Evolutionary conservation across 257 asterid genomes (phyloP).

Genomic region (Solanum sitiens): DNA sequence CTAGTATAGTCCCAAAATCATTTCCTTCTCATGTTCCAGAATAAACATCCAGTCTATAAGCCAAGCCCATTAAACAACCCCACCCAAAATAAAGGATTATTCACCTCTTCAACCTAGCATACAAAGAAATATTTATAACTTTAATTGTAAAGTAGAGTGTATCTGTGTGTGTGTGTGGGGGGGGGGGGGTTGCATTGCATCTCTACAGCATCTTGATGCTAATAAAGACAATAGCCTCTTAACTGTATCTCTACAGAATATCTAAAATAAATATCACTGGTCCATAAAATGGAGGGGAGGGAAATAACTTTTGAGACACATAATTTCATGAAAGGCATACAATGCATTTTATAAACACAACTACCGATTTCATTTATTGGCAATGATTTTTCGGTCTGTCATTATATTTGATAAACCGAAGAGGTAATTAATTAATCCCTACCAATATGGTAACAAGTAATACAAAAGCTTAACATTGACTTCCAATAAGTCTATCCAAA

Average conservation of each 20-base stretch:
- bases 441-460: background rate
- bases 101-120: background rate
- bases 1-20: background rate
- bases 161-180: background rate
- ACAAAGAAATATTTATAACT: background rate
- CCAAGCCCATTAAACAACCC: background rate
- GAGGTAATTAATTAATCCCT: background rate
- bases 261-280: background rate
- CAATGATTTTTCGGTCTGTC: background rate
- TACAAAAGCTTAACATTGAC: background rate
- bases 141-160: background rate
- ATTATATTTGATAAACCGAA: background rate
- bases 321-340: background rate
- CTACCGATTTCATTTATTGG: background rate
- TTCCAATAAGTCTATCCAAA: background rate
- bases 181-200: background rate
- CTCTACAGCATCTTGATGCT: background rate
- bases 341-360: background rate
- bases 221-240: background rate
- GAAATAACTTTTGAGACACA: background rate
- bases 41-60: background rate
- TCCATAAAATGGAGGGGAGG: background rate
- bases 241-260: background rate
- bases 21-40: background rate
- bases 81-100: background rate